Percentiles rank a stretch among this genome's conserved stretches.
Evolutionary conservation across 2,329 filamentous ascomycete species (phyloP).

Genomic region (Aspergillus piperis): DNA sequence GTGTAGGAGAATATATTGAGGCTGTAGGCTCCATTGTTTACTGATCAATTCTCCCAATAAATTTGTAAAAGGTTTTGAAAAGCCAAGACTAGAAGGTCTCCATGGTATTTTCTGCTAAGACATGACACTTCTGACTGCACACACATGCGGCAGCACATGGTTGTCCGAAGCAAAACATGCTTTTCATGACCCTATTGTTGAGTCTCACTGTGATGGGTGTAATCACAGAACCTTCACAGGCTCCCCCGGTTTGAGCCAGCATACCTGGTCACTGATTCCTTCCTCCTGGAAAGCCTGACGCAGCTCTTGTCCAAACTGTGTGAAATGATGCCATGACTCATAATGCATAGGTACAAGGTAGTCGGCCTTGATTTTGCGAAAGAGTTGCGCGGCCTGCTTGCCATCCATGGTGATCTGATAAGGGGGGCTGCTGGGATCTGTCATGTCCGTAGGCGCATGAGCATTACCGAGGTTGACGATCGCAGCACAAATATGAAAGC

Average conservation of each 20-base stretch:
- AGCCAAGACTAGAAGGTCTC: too few species aligned
- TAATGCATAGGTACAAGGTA: constrained; percentile 52
- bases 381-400: constrained; percentile 42
- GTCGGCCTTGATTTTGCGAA: constrained; percentile 45
- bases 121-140: too few species aligned
- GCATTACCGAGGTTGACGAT: constrained; percentile 48
- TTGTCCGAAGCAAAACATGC: too few species aligned
- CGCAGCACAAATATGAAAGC: constrained; percentile 42
- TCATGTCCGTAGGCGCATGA: constrained; percentile 14
- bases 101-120: too few species aligned
- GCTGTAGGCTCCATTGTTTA: too few species aligned
- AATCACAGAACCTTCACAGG: constrained; percentile 1
- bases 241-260: constrained; percentile 38
- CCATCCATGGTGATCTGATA: constrained; percentile 51
- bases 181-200: too few species aligned
- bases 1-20: too few species aligned
- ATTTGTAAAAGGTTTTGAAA: too few species aligned
- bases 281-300: constrained; percentile 35
- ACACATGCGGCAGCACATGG: too few species aligned
- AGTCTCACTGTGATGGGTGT: too few species aligned
- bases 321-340: constrained; percentile 51
- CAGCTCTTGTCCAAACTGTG: constrained; percentile 37
- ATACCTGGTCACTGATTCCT: constrained; percentile 37
- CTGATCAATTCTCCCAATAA: too few species aligned
- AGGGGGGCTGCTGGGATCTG: constrained; percentile 21